A percentile compares a stretch with the other conserved stretches of the same genome.
Conservation (phyloP, 768 basidiomycete genomes). For the Strobilomyces echinocephalus region DNA sequence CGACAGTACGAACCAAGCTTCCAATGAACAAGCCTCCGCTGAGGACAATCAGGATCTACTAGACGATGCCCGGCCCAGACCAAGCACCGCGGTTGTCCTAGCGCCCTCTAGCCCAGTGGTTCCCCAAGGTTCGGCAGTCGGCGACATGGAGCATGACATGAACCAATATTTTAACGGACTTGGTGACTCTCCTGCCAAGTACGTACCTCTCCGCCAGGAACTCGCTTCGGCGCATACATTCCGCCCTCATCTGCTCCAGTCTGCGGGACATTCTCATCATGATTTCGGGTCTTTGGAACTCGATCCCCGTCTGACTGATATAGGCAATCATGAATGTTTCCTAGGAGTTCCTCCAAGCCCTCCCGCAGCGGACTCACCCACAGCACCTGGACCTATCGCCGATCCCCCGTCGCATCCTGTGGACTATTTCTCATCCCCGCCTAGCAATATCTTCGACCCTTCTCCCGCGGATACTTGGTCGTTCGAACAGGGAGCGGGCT, state of each 20-base stretch:
- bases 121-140: background rate
- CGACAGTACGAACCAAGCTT: background rate
- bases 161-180: slow-evolving; percentile 27
- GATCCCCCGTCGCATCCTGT: background rate
- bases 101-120: background rate
- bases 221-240: slow-evolving; percentile 3
- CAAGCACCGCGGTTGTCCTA: background rate
- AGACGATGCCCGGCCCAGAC: background rate
- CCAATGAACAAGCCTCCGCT: background rate
- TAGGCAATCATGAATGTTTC: slow-evolving; percentile 16
- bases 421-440: slow-evolving; percentile 2
- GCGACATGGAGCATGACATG: slow-evolving; percentile 22
- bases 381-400: background rate
- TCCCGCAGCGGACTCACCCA: background rate
- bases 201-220: background rate
- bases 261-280: background rate
- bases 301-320: slow-evolving; percentile 5
- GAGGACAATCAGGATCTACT: background rate
- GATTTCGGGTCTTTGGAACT: slow-evolving; percentile 3
- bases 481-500: slow-evolving; percentile 1
- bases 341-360: slow-evolving; percentile 29
- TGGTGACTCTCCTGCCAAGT: slow-evolving; percentile 18
- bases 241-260: slow-evolving; percentile 5
- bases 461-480: slow-evolving; percentile 4
- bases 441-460: slow-evolving; percentile 2